Base-by-base conservation (phyloP, 768 basidiomycete species). In the Coprinopsis strossmayeri region DNA sequence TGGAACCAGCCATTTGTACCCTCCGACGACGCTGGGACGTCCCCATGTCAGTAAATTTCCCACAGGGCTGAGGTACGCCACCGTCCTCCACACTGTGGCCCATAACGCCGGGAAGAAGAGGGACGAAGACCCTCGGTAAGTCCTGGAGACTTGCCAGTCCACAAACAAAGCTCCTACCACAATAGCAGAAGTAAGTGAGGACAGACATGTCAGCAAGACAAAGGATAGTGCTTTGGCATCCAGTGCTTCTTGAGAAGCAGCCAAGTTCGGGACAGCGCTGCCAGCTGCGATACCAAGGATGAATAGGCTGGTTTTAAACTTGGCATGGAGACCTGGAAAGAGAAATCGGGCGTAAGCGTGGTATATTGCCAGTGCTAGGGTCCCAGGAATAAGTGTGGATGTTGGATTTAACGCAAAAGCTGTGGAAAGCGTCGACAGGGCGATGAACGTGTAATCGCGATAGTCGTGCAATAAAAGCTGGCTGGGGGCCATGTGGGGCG, bases 11-110 rank as follows among this genome's bases (percentile, higher is more conserved):
- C 88, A 92, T 2, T 58, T 58, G 57, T 91, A 91, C 0, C 74
- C 64, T 5, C 72, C 71, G 27, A 72, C 60, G 3, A 75, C 74
- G 5, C 71, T 61, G 12, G 77, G 68, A 9, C 86, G 81, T 26
- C 74, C 82, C 88, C 88, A 91, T 13, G 81, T 76, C 7, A 79
- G 69, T 10, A 91, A 73, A 49, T 83, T 76, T 7, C 89, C 90
- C 5, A 89, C 61, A 1, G 86, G 86, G 56, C 78, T 87, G 24
- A 75, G 12, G 52, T 64, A 71, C 0, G 86, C 74, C 0, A 79
- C 51, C 1, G 59, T 56, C 45, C 64, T 72, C 87, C 87, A 89
- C 2, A 70, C 55, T 1, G 76, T 73, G 2, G 80, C 71, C 88
- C 87, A 91, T 18, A 86, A 55, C 0, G 74, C 72, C 0, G 88